Evolutionary conservation across 208 protist species (phyloP).

Genomic region (Angomonas ambiguus): DNA sequence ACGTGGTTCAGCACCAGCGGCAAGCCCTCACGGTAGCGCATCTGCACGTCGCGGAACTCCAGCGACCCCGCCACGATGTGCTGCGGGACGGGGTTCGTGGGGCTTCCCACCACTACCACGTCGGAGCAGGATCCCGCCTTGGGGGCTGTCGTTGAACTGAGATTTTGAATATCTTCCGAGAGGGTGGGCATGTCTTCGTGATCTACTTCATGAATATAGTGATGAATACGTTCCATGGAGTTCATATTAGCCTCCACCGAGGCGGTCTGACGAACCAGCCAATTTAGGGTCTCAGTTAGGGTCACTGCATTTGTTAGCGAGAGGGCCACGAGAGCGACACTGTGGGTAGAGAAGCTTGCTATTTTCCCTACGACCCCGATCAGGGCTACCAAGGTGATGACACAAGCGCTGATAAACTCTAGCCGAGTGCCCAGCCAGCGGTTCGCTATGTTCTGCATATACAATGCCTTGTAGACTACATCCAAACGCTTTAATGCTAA

Average conservation of each 20-base stretch:
- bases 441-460: conserved; percentile 54
- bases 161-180: not conserved
- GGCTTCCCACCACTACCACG: not conserved
- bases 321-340: conserved; percentile 57
- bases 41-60: conserved; percentile 49
- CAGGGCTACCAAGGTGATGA: conserved; percentile 54
- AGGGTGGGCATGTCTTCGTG: conserved; percentile 46
- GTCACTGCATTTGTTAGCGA: conserved; percentile 54
- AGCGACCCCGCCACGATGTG: conserved; percentile 24
- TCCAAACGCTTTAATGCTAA: conserved; percentile 42
- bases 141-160: not conserved
- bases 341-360: conserved; percentile 6
- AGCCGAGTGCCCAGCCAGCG: conserved; percentile 89
- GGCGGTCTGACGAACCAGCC: conserved; percentile 45
- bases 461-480: conserved; percentile 39
- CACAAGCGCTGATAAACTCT: conserved; percentile 75
- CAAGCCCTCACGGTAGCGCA: conserved; percentile 62
- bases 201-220: conserved; percentile 72
- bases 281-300: conserved; percentile 55
- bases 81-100: not conserved
- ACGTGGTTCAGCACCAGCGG: conserved; percentile 67
- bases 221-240: conserved; percentile 67
- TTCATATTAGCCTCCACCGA: conserved; percentile 82
- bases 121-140: not conserved
- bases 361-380: conserved; percentile 44